Conservation (phyloP, 2,329 filamentous ascomycete species). For the Fusarium udum region DNA sequence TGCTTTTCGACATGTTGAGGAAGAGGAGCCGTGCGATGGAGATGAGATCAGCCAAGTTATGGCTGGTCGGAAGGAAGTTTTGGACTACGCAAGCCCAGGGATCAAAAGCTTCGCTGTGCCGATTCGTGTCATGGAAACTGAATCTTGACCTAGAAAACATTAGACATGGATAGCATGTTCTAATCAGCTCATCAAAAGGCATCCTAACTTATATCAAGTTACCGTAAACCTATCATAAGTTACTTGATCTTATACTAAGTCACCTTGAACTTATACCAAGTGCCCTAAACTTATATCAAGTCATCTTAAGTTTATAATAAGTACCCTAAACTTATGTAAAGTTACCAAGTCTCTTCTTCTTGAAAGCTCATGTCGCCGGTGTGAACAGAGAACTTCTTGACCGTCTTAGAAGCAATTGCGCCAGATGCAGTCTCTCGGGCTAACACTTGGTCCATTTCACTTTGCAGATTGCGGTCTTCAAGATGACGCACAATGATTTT, state of each 20-base stretch:
- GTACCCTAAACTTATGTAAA: neutral
- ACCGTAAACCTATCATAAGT: no score
- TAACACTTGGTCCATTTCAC: neutral
- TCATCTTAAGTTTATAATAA: neutral
- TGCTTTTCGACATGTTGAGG: neutral
- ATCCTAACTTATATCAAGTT: no score
- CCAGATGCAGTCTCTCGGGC: neutral
- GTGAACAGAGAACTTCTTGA: neutral
- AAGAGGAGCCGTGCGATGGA: neutral
- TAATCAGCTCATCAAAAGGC: no score
- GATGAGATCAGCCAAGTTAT: neutral
- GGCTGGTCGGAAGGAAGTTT: rapidly evolving
- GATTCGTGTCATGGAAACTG: neutral
- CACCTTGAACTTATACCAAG: no score
- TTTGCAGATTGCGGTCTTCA: neutral
- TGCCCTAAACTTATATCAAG: neutral
- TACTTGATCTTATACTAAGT: no score
- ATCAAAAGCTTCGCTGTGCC: neutral
- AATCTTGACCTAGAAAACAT: no score
- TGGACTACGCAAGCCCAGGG: neutral
- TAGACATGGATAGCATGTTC: no score
- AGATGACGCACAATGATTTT: neutral
- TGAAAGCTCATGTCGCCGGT: neutral
- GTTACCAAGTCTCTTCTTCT: neutral
- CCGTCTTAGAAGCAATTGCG: neutral